These are phyloP conservation scores for Syncephalastrum monosporum DNA, from an alignment of 371 early-diverging fungal genomes.

Conservation along the genomic window DNA sequence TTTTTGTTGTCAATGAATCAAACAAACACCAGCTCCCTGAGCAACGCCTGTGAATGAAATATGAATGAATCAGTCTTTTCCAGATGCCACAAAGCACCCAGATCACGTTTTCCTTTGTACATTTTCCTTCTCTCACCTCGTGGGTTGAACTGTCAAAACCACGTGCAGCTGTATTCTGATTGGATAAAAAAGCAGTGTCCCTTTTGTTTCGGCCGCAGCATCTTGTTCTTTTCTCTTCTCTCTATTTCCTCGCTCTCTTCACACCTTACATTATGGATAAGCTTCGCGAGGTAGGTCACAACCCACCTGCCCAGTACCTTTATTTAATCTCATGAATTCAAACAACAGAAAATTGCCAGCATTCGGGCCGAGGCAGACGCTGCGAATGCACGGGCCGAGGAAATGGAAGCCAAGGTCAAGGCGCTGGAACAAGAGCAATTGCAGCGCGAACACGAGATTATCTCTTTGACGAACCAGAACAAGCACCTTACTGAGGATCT, in stretches of 20 bases:
- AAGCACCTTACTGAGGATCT: conserved; percentile 63
- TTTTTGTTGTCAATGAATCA: too few relatives aligned
- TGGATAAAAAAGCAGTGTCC: too few relatives aligned
- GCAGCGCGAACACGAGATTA: conserved; percentile 72
- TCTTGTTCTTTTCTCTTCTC: conserved; percentile 10
- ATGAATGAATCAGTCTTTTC: too few relatives aligned
- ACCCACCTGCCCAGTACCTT: not conserved
- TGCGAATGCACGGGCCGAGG: conserved; percentile 63
- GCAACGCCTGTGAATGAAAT: too few relatives aligned
- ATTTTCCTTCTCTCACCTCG: too few relatives aligned
- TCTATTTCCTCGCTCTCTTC: conserved; percentile 14
- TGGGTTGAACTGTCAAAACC: too few relatives aligned
- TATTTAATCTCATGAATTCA: not conserved
- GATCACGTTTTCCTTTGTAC: too few relatives aligned
- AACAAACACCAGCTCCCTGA: too few relatives aligned
- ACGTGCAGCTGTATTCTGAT: too few relatives aligned
- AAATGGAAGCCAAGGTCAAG: conserved; percentile 61
- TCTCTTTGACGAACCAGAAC: conserved; percentile 65
- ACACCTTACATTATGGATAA: conserved; percentile 32
- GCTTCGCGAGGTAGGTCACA: conserved; percentile 33
- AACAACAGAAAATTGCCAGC: conserved; percentile 51
- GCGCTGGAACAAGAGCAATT: conserved; percentile 50
- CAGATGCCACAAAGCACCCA: too few relatives aligned
- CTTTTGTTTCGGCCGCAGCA: too few relatives aligned
- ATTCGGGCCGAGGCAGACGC: conserved; percentile 73